Evolutionary conservation across 805 yeast genomes (phyloP).

Genomic region (Metschnikowia matae): DNA sequence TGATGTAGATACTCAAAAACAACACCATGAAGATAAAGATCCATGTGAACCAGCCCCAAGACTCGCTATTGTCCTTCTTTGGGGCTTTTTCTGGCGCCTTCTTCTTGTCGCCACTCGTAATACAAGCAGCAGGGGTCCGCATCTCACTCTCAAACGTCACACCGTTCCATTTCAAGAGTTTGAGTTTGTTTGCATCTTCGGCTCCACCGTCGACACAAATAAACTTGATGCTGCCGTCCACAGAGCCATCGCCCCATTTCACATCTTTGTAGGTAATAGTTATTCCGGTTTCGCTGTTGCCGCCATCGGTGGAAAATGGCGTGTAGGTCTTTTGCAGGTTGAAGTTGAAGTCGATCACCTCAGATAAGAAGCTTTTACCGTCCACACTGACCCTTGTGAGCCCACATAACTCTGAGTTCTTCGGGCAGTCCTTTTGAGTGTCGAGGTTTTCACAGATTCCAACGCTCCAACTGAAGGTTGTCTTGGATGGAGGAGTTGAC

Average conservation of each 20-base stretch:
- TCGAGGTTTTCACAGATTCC: slow-evolving; percentile 57
- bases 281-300: slow-evolving; percentile 28
- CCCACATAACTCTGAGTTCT: slow-evolving; percentile 77
- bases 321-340: slow-evolving; percentile 31
- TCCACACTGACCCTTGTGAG: slow-evolving; percentile 52
- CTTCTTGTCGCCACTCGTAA: slow-evolving; percentile 25
- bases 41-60: slow-evolving; percentile 84
- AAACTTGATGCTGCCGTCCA: slow-evolving; percentile 46
- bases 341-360: slow-evolving; percentile 56
- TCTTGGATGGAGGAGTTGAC: slow-evolving; percentile 77
- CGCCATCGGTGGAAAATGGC: slow-evolving; percentile 26
- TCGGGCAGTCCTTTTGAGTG: slow-evolving; percentile 52
- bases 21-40: slow-evolving; percentile 70
- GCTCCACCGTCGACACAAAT: slow-evolving; percentile 38
- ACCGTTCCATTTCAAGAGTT: slow-evolving; percentile 37
- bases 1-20: slow-evolving; percentile 64
- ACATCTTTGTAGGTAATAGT: slow-evolving; percentile 46
- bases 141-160: slow-evolving; percentile 20
- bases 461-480: slow-evolving; percentile 61
- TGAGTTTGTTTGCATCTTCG: slow-evolving; percentile 21
- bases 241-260: slow-evolving; percentile 63
- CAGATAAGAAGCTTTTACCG: slow-evolving; percentile 47
- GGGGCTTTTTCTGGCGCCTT: slow-evolving; percentile 22
- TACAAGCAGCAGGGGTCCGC: slow-evolving; percentile 39
- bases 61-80: slow-evolving; percentile 35